Evolutionary conservation across 768 basidiomycete species (phyloP), one percentile per base, ranked within the genome.

Genomic region (Russula earlei): DNA sequence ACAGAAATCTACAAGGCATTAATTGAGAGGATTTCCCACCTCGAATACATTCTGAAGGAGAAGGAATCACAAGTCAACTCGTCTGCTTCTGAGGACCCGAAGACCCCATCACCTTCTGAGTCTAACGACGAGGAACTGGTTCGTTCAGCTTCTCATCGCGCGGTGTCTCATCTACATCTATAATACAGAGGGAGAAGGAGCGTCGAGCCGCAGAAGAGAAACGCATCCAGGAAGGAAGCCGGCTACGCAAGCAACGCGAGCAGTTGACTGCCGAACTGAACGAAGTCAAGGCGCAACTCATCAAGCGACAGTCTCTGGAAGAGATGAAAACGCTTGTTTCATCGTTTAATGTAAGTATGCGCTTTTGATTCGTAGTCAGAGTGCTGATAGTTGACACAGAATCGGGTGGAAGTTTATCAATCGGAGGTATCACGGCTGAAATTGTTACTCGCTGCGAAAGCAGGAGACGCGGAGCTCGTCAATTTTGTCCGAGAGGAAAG

Each of bases 381-480:
- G 17, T 10, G 6, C 55, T 66, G 9, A 51, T 15, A 20, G 4
- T 17, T 5, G 12, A 17, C 54, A 44, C 58, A 91, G 82, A 87
- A 87, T 57, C 85, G 92, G 37, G 83, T 97, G 42, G 66, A 67
- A 12, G 78, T 81, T 27, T 67, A 95, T 24, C 73, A 81, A 58
- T 85, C 85, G 1, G 91, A 97, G 67, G 71, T 87, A 11, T 75
- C 72, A 40, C 77, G 92, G 22, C 74, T 86, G 60, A 89, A 86
- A 67, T 77, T 85, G 15, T 78, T 80, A 29, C 72, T 94, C n/a
- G 91, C 88, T 19, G 89, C 90, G 0, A 71, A 82, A 25, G 74
- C 78, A 1, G 82, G 84, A 6, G 77, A 86, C 22, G 80, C 82
- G 58, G 85, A 91, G 47, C 73, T 91, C 33, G 75, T 93, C 68